Evolutionary conservation across 805 yeast genomes (phyloP).

Genomic region (Kluyveromyces wickerhamii): DNA sequence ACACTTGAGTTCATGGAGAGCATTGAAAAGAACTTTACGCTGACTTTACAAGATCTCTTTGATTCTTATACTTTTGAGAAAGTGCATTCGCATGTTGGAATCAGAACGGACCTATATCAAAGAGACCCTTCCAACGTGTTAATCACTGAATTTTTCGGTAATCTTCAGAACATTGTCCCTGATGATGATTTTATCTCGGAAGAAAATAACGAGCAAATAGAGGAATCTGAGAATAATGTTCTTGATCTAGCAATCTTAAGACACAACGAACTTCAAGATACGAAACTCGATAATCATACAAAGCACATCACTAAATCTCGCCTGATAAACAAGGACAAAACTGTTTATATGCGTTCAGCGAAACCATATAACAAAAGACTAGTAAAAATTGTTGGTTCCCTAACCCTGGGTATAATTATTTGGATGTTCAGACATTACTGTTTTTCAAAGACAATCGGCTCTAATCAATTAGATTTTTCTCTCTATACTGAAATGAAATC

Average conservation of each 20-base stretch:
- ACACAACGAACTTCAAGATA: not conserved
- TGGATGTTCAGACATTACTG: not conserved
- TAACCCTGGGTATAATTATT: not conserved
- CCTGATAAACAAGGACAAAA: constrained; percentile 1
- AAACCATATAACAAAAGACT: not conserved
- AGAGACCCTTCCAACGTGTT: constrained; percentile 55
- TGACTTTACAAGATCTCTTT: constrained; percentile 76
- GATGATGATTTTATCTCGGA: constrained; percentile 36
- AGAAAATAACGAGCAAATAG: not conserved
- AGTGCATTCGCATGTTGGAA: constrained; percentile 91
- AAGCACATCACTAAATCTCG: constrained; percentile 3
- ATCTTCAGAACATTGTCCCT: constrained; percentile 71
- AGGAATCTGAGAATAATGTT: not conserved
- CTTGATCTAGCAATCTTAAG: not conserved
- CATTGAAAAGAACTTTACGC: constrained; percentile 64
- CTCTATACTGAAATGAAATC: not conserved
- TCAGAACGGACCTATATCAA: constrained; percentile 68
- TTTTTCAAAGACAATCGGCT: not conserved
- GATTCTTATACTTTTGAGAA: constrained; percentile 76
- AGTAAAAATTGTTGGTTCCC: constrained; percentile 1
- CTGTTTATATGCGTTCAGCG: not conserved
- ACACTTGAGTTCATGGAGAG: constrained; percentile 82
- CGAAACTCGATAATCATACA: not conserved
- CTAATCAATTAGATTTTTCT: not conserved
- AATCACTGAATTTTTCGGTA: constrained; percentile 91